Percentiles rank a stretch among this genome's conserved stretches.
These are phyloP conservation scores for Closterium sp. DNA, from an alignment of 139 green algal genomes.

Conservation along the genomic window DNA sequence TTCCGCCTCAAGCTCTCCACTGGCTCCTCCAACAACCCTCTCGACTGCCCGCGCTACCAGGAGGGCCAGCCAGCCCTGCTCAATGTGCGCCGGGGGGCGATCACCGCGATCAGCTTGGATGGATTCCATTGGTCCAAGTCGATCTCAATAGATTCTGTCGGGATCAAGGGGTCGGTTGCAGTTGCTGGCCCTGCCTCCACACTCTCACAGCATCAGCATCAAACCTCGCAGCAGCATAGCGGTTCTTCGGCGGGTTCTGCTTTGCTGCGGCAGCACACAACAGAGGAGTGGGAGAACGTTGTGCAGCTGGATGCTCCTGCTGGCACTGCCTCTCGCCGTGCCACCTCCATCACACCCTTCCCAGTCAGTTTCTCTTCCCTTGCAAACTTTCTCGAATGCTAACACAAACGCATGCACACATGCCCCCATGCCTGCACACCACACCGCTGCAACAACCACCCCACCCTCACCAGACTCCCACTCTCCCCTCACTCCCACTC, in stretches of 20 bases:
- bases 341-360: background rate
- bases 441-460: background rate
- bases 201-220: background rate
- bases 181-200: background rate
- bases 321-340: background rate
- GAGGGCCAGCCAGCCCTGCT: background rate
- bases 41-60: background rate
- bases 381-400: background rate
- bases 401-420: too few species aligned
- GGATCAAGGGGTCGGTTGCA: conserved; percentile 26
- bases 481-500: too few species aligned
- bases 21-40: background rate
- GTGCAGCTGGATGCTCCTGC: background rate
- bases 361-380: background rate
- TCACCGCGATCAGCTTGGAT: background rate
- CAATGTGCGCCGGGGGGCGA: background rate
- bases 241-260: background rate
- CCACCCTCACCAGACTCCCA: background rate
- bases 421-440: background rate
- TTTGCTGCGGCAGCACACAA: background rate
- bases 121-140: conserved; percentile 23
- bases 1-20: background rate
- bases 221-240: background rate
- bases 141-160: conserved; percentile 21
- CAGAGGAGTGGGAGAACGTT: background rate